Conservation (phyloP, 192 early-diverging fungal species). For the Dispira parvispora region DNA sequence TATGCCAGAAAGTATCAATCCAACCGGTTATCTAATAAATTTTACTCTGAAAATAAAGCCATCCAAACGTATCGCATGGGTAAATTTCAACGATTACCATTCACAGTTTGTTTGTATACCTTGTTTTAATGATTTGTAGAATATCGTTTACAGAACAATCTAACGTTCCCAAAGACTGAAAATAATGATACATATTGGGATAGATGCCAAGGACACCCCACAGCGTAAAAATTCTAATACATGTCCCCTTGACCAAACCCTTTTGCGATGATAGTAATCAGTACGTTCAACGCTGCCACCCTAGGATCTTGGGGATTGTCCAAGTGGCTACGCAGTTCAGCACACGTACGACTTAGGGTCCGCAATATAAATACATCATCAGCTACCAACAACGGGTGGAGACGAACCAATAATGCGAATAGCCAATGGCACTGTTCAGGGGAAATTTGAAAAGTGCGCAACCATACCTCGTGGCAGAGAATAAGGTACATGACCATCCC, state of each 20-base stretch:
- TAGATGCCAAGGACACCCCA: no score
- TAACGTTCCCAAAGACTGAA: no score
- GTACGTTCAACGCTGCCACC: background rate
- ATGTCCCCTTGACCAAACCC: background rate
- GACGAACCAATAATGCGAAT: background rate
- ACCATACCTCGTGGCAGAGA: background rate
- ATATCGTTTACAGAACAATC: no score
- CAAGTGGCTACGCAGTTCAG: background rate
- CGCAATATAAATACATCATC: conserved; percentile 1
- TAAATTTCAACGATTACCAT: no score
- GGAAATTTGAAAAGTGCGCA: no score
- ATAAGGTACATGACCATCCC: background rate
- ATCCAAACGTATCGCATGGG: no score
- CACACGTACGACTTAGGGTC: background rate
- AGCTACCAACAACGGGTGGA: background rate
- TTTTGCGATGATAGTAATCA: background rate
- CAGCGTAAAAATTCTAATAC: background rate
- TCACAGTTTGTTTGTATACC: no score
- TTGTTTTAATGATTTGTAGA: no score
- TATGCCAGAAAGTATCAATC: no score
- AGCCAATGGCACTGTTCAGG: background rate
- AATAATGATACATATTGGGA: no score
- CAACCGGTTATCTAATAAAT: no score
- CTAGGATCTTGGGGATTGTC: background rate
- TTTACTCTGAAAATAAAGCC: no score